A percentile compares a stretch with the other conserved stretches of the same genome.
phyloP scores from a whole-genome alignment of 73 alveolate species.

The Symbiodinium natans region DNA sequence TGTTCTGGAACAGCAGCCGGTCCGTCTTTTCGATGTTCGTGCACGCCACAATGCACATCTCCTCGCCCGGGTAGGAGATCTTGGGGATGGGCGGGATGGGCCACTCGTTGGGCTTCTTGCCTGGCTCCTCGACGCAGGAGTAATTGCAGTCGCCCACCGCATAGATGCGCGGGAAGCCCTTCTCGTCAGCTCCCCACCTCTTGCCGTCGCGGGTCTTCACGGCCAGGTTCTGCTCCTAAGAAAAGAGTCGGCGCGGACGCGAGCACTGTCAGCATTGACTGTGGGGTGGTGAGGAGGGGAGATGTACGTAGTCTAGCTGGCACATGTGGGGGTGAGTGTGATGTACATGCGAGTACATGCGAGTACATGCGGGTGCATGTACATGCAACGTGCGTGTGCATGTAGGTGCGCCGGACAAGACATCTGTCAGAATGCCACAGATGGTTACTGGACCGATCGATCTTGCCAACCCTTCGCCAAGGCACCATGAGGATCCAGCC shows the following conservation, averaged over 20 bases:
- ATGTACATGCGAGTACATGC: no score
- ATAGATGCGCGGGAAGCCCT: constrained; percentile 83
- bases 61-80: constrained; percentile 93
- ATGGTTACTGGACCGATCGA: not conserved
- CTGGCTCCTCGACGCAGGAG: constrained; percentile 89
- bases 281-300: no score
- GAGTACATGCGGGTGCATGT: not conserved
- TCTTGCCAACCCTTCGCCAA: not conserved
- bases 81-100: constrained; percentile 92
- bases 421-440: not conserved
- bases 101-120: constrained; percentile 92
- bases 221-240: constrained; percentile 52
- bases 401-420: not conserved
- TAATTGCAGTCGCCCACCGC: constrained; percentile 93
- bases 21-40: constrained; percentile 87
- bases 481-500: constrained; percentile 91
- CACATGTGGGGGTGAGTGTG: no score
- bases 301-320: no score
- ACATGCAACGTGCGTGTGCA: not conserved
- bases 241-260: not conserved
- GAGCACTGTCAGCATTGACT: no score
- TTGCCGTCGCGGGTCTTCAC: constrained; percentile 93
- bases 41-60: constrained; percentile 91
- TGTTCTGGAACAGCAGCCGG: constrained; percentile 89
- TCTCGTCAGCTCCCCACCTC: constrained; percentile 90